Evolutionary conservation across 2,329 filamentous ascomycete species (phyloP), one percentile per base, ranked within the genome.

Genomic region (Neonectria faginata): DNA sequence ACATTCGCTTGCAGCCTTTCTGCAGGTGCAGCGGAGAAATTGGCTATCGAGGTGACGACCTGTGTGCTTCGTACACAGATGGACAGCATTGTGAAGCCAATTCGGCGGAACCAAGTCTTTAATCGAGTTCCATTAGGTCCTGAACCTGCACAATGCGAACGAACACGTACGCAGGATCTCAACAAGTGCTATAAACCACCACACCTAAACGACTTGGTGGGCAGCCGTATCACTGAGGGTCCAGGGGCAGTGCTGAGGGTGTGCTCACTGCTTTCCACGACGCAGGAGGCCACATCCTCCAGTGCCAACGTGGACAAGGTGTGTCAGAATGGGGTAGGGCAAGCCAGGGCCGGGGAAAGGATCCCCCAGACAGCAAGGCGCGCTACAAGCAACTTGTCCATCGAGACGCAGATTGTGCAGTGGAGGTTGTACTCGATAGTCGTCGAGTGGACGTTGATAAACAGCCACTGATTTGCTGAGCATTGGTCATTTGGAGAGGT

Each of bases 131-230:
- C 36, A 18, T 36, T 48, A 5, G 5, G 5, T 25, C 25, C 25
- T 25, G 22, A 33, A 56, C 44, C 39, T 27, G 39, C 36, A 61
- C 48, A 57, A 57, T 53, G 56, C 51, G 60, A 62, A 66, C 55
- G 62, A 66, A 62, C 68, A 71, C 67, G 63, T 63, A 66, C 64
- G 56, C 63, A 59, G 61, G 33, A 16, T 52, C 52, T 44, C 61
- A 60, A 60, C 55, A 56, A 59, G 44, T 55, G 56, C 59, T 33
- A 45, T 33, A 45, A 64, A 52, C 53, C 54, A 41, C 56, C 54
- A 41, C 56, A 58, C 48, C 53, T 57, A 29, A 51, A 71, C 55
- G 62, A 61, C 56, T 61, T 56, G 55, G 36, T 27, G 54, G 45
- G 53, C 42, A 55, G 55, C 68, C 58, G 58, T 70, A 63, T 66